These are phyloP conservation scores for Cronartium ribicola DNA, from an alignment of 1,284 basidiomycete species.

Conservation along the genomic window DNA sequence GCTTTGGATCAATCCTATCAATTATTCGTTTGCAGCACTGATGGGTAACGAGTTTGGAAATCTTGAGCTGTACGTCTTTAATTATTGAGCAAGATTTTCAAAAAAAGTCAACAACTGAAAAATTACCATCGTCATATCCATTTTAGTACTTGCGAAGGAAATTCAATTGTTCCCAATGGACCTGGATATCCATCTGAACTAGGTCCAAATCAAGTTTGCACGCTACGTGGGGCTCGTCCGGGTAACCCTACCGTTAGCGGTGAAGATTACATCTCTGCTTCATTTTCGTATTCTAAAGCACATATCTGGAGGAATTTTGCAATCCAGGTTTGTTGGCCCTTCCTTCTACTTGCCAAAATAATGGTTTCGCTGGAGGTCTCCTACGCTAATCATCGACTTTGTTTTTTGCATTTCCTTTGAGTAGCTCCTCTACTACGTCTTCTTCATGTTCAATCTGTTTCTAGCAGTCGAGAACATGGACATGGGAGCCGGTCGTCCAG, in stretches of 20 bases:
- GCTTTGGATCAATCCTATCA: slow-evolving; percentile 3
- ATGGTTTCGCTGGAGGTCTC: too few relatives aligned
- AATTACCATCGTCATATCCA: neutral
- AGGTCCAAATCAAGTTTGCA: slow-evolving; percentile 53
- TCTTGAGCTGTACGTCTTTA: neutral
- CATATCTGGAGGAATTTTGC: neutral
- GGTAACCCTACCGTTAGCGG: slow-evolving; percentile 52
- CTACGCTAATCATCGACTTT: too few relatives aligned
- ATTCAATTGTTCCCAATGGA: neutral
- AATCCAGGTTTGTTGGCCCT: neutral
- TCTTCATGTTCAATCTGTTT: neutral
- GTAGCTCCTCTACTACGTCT: too few relatives aligned
- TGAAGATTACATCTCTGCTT: slow-evolving; percentile 50
- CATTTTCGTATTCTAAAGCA: slow-evolving; percentile 45
- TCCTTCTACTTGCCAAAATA: neutral
- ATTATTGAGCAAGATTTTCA: neutral
- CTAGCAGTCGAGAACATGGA: neutral
- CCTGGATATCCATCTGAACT: slow-evolving; percentile 43
- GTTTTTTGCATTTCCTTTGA: neutral
- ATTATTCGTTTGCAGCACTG: neutral
- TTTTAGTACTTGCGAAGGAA: neutral
- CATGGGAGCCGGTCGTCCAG: neutral
- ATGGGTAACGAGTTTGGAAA: slow-evolving; percentile 7
- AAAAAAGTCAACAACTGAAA: neutral
- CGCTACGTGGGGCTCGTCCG: slow-evolving; percentile 49